Percentiles rank a stretch among this genome's conserved stretches.
Evolutionary conservation across 2,329 filamentous ascomycete genomes (phyloP).

Genomic region (Aspergillus udagawae): DNA sequence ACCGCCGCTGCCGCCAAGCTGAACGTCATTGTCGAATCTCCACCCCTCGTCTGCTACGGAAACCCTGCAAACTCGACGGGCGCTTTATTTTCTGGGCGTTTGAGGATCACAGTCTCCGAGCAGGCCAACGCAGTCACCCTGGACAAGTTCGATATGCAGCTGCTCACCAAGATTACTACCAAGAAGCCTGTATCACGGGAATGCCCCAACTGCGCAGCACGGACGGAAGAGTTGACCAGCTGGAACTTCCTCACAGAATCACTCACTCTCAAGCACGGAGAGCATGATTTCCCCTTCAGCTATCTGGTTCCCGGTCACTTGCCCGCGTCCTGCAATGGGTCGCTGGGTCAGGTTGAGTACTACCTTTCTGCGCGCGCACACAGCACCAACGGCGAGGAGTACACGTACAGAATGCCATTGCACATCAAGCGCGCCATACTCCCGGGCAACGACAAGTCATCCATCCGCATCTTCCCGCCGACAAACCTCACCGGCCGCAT

Average conservation of each 20-base stretch:
- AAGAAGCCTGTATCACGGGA: constrained; percentile 78
- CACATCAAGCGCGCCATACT: constrained; percentile 75
- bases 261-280: constrained; percentile 45
- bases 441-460: constrained; percentile 77
- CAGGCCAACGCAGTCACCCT: constrained; percentile 57
- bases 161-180: constrained; percentile 67
- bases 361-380: constrained; percentile 66
- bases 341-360: constrained; percentile 72
- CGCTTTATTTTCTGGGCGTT: constrained; percentile 77
- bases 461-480: constrained; percentile 89
- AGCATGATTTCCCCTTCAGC: constrained; percentile 83
- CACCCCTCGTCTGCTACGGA: constrained; percentile 81
- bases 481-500: constrained; percentile 88
- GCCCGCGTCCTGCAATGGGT: constrained; percentile 75
- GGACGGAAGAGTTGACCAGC: constrained; percentile 68
- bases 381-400: constrained; percentile 56
- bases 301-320: constrained; percentile 79
- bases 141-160: constrained; percentile 66
- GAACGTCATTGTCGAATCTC: constrained; percentile 71
- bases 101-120: constrained; percentile 70
- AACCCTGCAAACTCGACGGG: constrained; percentile 70
- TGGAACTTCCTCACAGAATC: constrained; percentile 70
- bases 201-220: constrained; percentile 71
- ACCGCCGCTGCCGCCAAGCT: constrained; percentile 48
- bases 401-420: constrained; percentile 65